Conservation (phyloP, 2,329 filamentous ascomycete genomes). For the Xylaria sp. region DNA sequence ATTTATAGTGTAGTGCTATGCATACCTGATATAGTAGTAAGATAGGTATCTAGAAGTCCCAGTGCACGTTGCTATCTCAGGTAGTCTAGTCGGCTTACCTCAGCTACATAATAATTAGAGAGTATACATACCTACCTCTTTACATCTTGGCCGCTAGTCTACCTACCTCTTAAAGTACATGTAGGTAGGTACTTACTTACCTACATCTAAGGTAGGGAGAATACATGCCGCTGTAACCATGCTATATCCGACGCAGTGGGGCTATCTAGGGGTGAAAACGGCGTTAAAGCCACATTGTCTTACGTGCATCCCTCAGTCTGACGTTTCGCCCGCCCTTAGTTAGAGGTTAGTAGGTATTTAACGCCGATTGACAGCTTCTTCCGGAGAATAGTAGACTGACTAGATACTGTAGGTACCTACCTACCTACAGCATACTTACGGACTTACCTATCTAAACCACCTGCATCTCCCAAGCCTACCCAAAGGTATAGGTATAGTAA, state of each 20-base stretch:
- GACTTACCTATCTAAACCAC: neutral
- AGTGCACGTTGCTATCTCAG: too few relatives aligned
- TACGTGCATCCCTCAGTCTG: neutral
- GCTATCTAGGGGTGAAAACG: neutral
- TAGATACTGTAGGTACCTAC: neutral
- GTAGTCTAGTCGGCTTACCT: too few relatives aligned
- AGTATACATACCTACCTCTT: too few relatives aligned
- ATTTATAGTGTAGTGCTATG: too few relatives aligned
- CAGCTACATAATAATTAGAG: too few relatives aligned
- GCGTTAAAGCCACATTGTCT: conserved; percentile 19
- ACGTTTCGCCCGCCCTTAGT: neutral
- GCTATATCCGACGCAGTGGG: neutral
- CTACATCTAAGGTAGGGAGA: too few relatives aligned
- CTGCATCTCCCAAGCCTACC: too few relatives aligned
- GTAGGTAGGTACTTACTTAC: too few relatives aligned
- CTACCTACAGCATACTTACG: neutral
- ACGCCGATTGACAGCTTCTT: neutral
- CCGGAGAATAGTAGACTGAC: neutral
- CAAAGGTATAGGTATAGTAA: neutral
- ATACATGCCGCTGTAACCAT: neutral
- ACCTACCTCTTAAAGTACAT: too few relatives aligned
- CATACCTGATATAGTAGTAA: too few relatives aligned
- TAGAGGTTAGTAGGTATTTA: neutral
- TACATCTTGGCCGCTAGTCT: too few relatives aligned
- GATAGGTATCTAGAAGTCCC: too few relatives aligned